Evolutionary conservation across 2,329 filamentous ascomycete genomes (phyloP), one percentile per base, ranked within the genome.

Genomic region (Raffaelea arxii): DNA sequence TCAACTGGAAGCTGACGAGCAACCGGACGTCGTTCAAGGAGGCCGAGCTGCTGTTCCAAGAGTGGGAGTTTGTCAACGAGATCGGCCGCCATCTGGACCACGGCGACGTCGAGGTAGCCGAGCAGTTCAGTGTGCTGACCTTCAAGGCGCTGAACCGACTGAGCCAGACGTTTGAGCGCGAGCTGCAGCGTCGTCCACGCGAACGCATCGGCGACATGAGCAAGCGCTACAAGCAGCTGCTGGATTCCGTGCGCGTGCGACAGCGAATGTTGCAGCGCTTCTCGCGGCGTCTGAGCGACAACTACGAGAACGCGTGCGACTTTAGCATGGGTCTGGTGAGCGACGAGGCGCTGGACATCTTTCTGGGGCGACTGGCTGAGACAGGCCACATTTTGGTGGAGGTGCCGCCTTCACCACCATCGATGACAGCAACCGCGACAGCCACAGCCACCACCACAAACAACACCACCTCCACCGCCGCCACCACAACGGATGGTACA

Each of bases 11-110:
- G 64, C 71, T 98, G 45, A 90, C 86, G 56, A 87, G 89, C 47
- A 97, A 97, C 70, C 97, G 96, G 64, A 98, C 97, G 66, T 96
- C 90, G 0, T 98, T 98, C 75, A 97, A 97, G 61, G 92, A 98
- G 64, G 92, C 92, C 6, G 92, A 98, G 70, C 84, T 98, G 53
- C 69, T 98, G 41, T 94, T 96, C 61, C 89, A 95, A 58, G 92
- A 98, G 65, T 98, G 92, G 92, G 88, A 89, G 48, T 97, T 97
- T 59, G 94, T 86, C 45, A 97, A 97, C 58, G 82, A 90, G 56
- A 87, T 98, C 47, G 92, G 91, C 23, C 80, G 86, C 42, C 85
- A 92, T 61, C 75, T 98, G n/a, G 83, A 94, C 55, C 86, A 87
- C 25, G 94, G 92, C 51, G 89, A 97, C 62, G 85, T 97, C 36